Base-by-base conservation (phyloP, 2,329 filamentous ascomycete genomes). In the Sarocladium brachiariae region DNA sequence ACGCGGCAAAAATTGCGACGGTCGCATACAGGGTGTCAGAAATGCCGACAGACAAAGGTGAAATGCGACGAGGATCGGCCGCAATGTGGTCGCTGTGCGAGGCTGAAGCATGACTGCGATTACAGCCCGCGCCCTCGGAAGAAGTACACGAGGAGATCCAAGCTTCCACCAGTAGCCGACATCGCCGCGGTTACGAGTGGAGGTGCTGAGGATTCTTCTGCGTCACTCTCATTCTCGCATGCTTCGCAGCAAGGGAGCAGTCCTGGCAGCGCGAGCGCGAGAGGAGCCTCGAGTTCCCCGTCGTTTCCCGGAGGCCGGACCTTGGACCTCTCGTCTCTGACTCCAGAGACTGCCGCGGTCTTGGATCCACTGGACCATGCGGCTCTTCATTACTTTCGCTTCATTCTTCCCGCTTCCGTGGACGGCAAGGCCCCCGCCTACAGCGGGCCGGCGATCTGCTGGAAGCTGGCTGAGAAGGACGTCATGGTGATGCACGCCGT, bases 21-120 rank as follows among this genome's bases (percentile, higher is more conserved):
- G 8, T 39, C 35, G 6, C 35, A 39, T 18, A 39, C n/a, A 13
- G 35, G 35, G 10, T 39, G 35, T 18, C 35, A 39, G 35, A 39
- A 39, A 16, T 39, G 35, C 35, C 35, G 35, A 21, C 35, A 39
- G 16, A 39, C 35, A 39, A 39, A 39, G 35, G 35, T 39, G 16
- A 39, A 39, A 13, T 39, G 35, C 35, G 35, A 39, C 18, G 35
- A 39, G 35, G 16, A n/a, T 8, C 35, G 16, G 21, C 35, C 35
- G n/a, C 35, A 39, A 7, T 39, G 35, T 21, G 35, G 16, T 8
- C 13, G 35, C 13, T 39, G 35, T 13, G 4, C 16, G 7, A 13
- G 35, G 13, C 35, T 39, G 16, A 39, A 18, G 18, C 35, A 39
- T 21, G 16, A 39, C 6, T 39, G 35, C 18, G 35, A 39, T 16